Evolutionary conservation across 495 filamentous ascomycete genomes (phyloP).

Genomic region (Aspergillus indologenus): DNA sequence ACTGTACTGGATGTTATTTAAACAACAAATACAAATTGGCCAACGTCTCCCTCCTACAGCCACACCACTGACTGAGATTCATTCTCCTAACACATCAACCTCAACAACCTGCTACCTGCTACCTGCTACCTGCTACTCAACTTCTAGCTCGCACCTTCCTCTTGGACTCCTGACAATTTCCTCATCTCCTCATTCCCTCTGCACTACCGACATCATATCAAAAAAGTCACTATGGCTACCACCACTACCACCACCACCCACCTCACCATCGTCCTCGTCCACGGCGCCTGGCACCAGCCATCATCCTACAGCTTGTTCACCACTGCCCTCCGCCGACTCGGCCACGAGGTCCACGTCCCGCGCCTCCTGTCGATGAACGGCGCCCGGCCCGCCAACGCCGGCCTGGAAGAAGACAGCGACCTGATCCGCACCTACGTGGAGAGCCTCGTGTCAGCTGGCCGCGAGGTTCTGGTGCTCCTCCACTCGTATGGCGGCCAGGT

Average conservation of each 20-base stretch:
- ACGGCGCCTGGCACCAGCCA: constrained; percentile 13
- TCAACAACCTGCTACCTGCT: no score
- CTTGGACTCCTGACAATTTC: no score
- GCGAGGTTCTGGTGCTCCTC: neutral
- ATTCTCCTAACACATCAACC: no score
- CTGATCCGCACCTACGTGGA: constrained; percentile 6
- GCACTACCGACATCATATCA: no score
- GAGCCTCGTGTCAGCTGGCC: constrained; percentile 8
- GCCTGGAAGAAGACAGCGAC: constrained; percentile 8
- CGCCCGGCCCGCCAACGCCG: constrained; percentile 7
- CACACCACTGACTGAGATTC: no score
- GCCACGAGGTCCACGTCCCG: constrained; percentile 11
- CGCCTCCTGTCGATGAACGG: constrained; percentile 7
- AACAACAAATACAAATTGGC: no score
- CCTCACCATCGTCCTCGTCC: constrained; percentile 12
- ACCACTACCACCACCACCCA: neutral
- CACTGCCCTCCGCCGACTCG: neutral
- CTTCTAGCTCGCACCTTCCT: no score
- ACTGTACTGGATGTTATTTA: no score
- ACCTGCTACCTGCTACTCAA: no score
- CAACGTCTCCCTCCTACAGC: no score
- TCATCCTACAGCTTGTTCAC: constrained; percentile 1
- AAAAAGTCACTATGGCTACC: neutral
- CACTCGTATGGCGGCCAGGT: constrained; percentile 15
- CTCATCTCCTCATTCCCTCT: no score